These are phyloP conservation scores for Termitomyces sp. DNA, from an alignment of 768 basidiomycete species.

Conservation along the genomic window DNA sequence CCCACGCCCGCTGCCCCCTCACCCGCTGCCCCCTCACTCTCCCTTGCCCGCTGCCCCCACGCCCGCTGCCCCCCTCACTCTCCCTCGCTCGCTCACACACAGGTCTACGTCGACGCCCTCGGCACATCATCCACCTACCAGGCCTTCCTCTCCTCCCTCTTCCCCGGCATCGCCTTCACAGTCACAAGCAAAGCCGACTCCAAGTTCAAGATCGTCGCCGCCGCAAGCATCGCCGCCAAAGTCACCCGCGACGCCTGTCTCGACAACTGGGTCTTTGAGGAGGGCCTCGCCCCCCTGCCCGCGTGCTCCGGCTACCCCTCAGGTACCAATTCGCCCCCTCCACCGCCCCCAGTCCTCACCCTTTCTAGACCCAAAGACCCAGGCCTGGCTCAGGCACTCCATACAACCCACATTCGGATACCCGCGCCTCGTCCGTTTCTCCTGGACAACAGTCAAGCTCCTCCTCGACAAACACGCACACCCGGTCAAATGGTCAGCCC, in stretches of 20 bases:
- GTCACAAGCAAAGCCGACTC: conserved; percentile 92
- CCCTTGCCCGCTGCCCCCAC: no score
- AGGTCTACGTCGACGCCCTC: conserved; percentile 95
- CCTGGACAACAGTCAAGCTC: conserved; percentile 91
- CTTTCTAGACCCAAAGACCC: conserved; percentile 82
- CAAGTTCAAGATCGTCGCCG: conserved; percentile 95
- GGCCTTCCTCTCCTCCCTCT: conserved; percentile 70
- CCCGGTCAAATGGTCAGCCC: conserved; percentile 67
- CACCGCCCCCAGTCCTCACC: background rate
- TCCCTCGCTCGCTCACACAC: background rate
- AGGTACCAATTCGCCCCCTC: conserved; percentile 35
- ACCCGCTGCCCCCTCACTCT: no score
- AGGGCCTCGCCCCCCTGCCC: conserved; percentile 26
- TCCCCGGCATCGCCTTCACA: conserved; percentile 82
- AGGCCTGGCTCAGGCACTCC: conserved; percentile 73
- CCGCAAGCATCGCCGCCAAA: conserved; percentile 97
- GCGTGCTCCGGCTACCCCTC: conserved; percentile 74
- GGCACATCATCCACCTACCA: conserved; percentile 86
- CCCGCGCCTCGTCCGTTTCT: conserved; percentile 86
- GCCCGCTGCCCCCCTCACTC: no score
- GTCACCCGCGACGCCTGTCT: conserved; percentile 91
- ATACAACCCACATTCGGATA: conserved; percentile 90
- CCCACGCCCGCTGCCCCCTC: no score
- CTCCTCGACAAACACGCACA: conserved; percentile 77
- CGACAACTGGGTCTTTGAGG: conserved; percentile 80